Conservation (phyloP, 768 basidiomycete genomes). For the Kwoniella europaea region DNA sequence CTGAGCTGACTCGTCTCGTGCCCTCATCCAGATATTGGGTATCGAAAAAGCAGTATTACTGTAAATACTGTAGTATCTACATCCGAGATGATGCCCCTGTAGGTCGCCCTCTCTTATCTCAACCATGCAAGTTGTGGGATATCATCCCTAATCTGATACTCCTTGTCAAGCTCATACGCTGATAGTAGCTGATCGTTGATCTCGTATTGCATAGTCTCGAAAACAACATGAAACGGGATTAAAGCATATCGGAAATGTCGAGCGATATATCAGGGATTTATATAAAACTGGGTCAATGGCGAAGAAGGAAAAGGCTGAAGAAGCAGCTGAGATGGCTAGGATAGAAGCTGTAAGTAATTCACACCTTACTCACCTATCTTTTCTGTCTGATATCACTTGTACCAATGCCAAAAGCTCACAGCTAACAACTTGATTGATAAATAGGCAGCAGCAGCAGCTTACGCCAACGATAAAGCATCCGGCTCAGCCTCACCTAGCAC, state of each 20-base stretch:
- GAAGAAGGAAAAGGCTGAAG: slow-evolving; percentile 62
- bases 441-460: slow-evolving; percentile 65
- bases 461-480: slow-evolving; percentile 78
- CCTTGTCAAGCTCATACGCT: no score
- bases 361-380: neutral
- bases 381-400: neutral
- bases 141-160: no score
- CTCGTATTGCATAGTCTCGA: slow-evolving; percentile 67
- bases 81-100: slow-evolving; percentile 88
- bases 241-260: slow-evolving; percentile 90
- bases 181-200: no score
- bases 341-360: slow-evolving; percentile 71
- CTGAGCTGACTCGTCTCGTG: neutral
- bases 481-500: slow-evolving; percentile 60
- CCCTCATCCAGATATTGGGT: slow-evolving; percentile 52
- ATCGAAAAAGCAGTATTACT: slow-evolving; percentile 68
- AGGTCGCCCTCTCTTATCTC: no score
- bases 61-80: slow-evolving; percentile 95
- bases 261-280: slow-evolving; percentile 85
- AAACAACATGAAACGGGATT: slow-evolving; percentile 91
- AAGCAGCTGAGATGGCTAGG: slow-evolving; percentile 81
- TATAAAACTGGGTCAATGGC: slow-evolving; percentile 79
- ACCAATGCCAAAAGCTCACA: neutral
- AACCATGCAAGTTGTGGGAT: no score
- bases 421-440: neutral